These are phyloP conservation scores for Pseudovirgaria hyperparasitica DNA, from an alignment of 2,329 filamentous ascomycete species.

Conservation along the genomic window DNA sequence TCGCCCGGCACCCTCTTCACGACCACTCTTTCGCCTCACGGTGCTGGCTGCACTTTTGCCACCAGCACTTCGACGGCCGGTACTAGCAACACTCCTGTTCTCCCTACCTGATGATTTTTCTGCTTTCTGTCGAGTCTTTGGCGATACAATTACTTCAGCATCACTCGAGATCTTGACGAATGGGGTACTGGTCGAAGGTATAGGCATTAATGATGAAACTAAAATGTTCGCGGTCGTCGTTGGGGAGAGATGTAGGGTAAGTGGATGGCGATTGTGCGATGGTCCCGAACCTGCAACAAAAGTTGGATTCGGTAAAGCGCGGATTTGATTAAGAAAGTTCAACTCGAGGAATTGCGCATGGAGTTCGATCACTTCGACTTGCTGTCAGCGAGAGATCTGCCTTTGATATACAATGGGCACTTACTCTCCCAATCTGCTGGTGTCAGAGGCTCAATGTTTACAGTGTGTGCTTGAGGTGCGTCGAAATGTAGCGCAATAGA, in stretches of 20 bases:
- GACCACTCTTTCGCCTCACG: slow-evolving; percentile 43
- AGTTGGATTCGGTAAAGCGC: slow-evolving; percentile 78
- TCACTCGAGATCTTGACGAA: slow-evolving; percentile 92
- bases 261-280: slow-evolving; percentile 52
- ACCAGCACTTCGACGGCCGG: slow-evolving; percentile 59
- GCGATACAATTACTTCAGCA: slow-evolving; percentile 93
- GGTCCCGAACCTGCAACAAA: slow-evolving; percentile 39
- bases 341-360: slow-evolving; percentile 92
- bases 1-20: slow-evolving; percentile 53
- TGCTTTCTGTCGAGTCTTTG: slow-evolving; percentile 68
- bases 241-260: slow-evolving; percentile 86
- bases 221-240: slow-evolving; percentile 91
- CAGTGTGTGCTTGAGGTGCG: slow-evolving; percentile 79
- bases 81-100: slow-evolving; percentile 66
- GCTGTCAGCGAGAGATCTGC: slow-evolving; percentile 5
- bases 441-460: slow-evolving; percentile 93
- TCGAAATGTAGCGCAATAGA: slow-evolving; percentile 70
- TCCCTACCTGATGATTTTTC: slow-evolving; percentile 53
- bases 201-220: slow-evolving; percentile 70
- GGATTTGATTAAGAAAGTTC: slow-evolving; percentile 85
- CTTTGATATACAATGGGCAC: slow-evolving; percentile 10
- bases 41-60: slow-evolving; percentile 64
- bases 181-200: slow-evolving; percentile 50
- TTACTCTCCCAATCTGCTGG: slow-evolving; percentile 89
- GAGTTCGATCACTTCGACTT: slow-evolving; percentile 65